Conservation (phyloP, 331 rosid genomes). For the Ulmus americana region DNA sequence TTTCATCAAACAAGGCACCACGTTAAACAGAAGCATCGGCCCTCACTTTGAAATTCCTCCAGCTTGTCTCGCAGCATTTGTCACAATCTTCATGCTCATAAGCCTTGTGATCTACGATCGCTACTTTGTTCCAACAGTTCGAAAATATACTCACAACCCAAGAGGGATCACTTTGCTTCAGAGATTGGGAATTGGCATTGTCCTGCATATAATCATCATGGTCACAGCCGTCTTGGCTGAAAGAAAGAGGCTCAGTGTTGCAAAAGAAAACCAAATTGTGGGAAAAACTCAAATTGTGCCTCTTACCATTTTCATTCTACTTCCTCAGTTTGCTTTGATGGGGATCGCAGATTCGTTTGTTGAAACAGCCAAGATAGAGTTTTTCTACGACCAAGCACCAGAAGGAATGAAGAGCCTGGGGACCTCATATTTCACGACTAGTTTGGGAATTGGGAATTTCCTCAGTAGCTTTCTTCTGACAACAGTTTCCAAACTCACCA, state of each 20-base stretch:
- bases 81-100: constrained; percentile 2
- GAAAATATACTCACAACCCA: background rate
- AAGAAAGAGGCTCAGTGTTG: constrained; percentile 1
- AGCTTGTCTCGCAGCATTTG: constrained; percentile 4
- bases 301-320: background rate
- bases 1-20: constrained; percentile 15
- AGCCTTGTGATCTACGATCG: constrained; percentile 8
- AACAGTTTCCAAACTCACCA: background rate
- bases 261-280: background rate
- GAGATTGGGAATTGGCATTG: constrained; percentile 13
- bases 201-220: background rate
- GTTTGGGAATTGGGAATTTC: background rate
- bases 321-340: background rate
- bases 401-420: constrained; percentile 1
- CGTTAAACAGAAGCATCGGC: constrained; percentile 7
- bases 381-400: constrained; percentile 9
- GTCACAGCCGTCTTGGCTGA: constrained; percentile 1
- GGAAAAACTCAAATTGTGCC: background rate
- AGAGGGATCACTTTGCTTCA: constrained; percentile 3
- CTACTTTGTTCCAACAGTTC: constrained; percentile 1
- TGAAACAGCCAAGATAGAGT: background rate
- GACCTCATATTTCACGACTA: background rate
- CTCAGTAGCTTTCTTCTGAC: background rate
- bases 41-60: constrained; percentile 13
- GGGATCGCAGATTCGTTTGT: background rate